These are phyloP conservation scores for Salix koriyanagi DNA, from an alignment of 345 rosid species.

Conservation along the genomic window DNA sequence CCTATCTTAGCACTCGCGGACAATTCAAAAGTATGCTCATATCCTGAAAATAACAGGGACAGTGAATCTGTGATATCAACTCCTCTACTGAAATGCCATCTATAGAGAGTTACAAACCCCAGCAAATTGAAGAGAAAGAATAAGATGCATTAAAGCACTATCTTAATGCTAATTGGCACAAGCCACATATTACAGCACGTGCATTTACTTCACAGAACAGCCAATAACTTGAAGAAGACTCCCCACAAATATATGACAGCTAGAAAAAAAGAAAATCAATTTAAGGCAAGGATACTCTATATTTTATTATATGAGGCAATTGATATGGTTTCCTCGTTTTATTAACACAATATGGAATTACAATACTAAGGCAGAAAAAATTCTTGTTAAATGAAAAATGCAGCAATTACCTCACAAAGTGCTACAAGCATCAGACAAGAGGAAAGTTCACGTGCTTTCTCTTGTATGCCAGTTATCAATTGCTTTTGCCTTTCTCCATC, in stretches of 20 bases:
- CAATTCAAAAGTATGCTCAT: not conserved
- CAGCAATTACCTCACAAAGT: conserved; percentile 74
- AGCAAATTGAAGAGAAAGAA: not conserved
- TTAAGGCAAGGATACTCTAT: not conserved
- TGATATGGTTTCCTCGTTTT: not conserved
- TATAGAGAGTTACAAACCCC: not conserved
- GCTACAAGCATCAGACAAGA: conserved; percentile 76
- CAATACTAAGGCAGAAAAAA: not conserved
- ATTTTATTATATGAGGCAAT: not conserved
- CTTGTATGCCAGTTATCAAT: conserved; percentile 44
- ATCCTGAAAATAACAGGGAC: not conserved
- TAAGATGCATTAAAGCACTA: not conserved
- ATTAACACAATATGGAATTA: not conserved
- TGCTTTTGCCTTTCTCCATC: conserved; percentile 62
- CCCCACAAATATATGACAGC: not conserved
- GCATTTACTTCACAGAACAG: not conserved
- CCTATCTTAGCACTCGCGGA: not conserved
- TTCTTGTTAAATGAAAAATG: not conserved
- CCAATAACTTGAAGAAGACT: not conserved
- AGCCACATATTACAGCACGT: not conserved
- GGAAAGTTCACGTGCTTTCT: conserved; percentile 57
- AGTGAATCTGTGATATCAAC: not conserved
- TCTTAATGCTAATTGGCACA: not conserved
- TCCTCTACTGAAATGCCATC: not conserved
- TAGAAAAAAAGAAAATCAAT: not conserved